phyloP scores from a whole-genome alignment of 2,329 filamentous ascomycete genomes.

The Colletotrichum falcatum region DNA sequence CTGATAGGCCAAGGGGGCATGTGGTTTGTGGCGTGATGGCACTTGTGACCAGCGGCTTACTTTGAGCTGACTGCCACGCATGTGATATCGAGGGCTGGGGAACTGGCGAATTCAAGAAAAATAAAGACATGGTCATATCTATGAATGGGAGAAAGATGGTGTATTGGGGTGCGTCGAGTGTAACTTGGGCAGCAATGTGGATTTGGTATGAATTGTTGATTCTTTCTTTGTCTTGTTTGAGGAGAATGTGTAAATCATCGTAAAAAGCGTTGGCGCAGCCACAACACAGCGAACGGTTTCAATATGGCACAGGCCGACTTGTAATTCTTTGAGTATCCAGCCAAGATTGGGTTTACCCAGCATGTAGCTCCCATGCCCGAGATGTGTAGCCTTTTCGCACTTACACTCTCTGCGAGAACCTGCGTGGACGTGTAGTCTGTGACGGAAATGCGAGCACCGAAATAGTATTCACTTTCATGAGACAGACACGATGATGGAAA shows the following conservation, averaged over 20 bases:
- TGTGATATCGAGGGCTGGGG: background rate
- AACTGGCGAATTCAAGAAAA: too few relatives aligned
- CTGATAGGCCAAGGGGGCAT: background rate
- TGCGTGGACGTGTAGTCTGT: too few relatives aligned
- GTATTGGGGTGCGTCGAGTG: too few relatives aligned
- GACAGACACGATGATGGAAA: background rate
- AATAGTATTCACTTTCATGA: background rate
- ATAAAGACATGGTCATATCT: background rate
- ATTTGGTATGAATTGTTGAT: fast-evolving
- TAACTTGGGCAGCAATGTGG: background rate
- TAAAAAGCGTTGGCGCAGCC: background rate
- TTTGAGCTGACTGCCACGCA: too few relatives aligned
- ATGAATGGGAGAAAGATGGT: too few relatives aligned
- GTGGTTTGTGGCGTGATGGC: background rate
- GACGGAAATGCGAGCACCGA: too few relatives aligned
- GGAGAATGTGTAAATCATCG: background rate
- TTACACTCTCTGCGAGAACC: background rate
- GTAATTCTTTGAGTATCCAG: too few relatives aligned
- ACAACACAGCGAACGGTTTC: background rate
- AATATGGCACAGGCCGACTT: fast-evolving
- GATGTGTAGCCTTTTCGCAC: background rate
- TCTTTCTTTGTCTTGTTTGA: too few relatives aligned
- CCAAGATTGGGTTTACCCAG: too few relatives aligned
- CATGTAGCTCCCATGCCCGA: background rate
- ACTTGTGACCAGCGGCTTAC: background rate